Percentiles rank a stretch among this genome's conserved stretches.
These are phyloP conservation scores for Lasiosphaeris hirsuta DNA, from an alignment of 495 filamentous ascomycete species.

Conservation along the genomic window DNA sequence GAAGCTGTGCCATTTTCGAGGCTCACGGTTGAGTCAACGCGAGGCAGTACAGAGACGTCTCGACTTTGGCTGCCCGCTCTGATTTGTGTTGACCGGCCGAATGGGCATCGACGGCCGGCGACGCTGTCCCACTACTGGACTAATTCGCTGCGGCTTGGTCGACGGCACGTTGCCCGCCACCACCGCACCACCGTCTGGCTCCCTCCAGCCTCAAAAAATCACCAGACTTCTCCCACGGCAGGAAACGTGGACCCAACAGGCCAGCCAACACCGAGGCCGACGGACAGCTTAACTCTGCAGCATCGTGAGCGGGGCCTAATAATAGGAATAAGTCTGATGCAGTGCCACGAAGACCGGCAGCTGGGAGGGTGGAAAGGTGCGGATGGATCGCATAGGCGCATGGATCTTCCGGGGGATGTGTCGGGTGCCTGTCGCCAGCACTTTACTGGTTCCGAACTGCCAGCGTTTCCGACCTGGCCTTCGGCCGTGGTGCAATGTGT, in stretches of 20 bases:
- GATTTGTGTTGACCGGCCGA: conserved; percentile 17
- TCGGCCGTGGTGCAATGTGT: conserved; percentile 13
- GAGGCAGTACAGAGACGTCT: conserved; percentile 10
- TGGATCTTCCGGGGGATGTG: conserved; percentile 26
- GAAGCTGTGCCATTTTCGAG: not conserved
- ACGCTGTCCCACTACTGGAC: conserved; percentile 7
- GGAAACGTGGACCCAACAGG: conserved; percentile 28
- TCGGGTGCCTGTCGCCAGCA: conserved; percentile 17
- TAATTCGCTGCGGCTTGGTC: not conserved
- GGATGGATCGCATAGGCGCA: conserved; percentile 19
- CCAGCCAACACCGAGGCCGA: conserved; percentile 22
- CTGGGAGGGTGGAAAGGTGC: not conserved
- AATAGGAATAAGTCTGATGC: conserved; percentile 30
- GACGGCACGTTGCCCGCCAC: conserved; percentile 20
- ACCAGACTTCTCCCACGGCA: conserved; percentile 12
- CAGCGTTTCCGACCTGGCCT: conserved; percentile 20
- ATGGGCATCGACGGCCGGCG: conserved; percentile 15
- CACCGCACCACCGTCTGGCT: conserved; percentile 20
- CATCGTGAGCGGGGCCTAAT: conserved; percentile 21
- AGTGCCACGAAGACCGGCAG: conserved; percentile 32
- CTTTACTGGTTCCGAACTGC: conserved; percentile 17
- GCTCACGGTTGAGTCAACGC: conserved; percentile 13
- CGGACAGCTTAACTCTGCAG: conserved; percentile 16
- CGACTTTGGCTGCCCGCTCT: conserved; percentile 9
- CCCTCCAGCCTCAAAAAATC: conserved; percentile 19